Conservation (phyloP, 2,329 filamentous ascomycete species). For the Botrytis elliptica region DNA sequence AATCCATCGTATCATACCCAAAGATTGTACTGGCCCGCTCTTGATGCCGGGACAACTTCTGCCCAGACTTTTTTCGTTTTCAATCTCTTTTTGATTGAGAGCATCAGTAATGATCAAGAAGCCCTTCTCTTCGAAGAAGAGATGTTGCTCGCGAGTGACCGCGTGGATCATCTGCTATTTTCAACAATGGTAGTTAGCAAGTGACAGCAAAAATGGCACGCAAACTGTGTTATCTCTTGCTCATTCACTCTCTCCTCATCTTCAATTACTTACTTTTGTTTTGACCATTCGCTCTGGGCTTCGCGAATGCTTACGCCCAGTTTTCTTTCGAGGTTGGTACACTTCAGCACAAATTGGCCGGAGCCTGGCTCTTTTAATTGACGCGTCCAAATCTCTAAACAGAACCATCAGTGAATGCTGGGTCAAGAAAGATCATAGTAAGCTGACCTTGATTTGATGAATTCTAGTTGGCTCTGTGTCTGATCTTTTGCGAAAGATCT, state of each 20-base stretch:
- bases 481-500: neutral
- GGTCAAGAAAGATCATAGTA: too few species aligned
- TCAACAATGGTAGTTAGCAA: neutral
- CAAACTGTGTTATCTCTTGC: neutral
- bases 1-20: constrained; percentile 41
- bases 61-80: constrained; percentile 37
- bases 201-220: neutral
- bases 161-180: neutral
- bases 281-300: neutral
- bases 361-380: neutral
- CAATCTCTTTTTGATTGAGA: constrained; percentile 30
- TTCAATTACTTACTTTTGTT: neutral
- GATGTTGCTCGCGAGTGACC: neutral
- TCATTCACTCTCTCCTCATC: neutral
- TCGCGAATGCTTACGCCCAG: neutral
- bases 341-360: neutral
- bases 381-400: neutral
- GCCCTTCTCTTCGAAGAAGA: constrained; percentile 30
- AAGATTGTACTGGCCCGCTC: constrained; percentile 29
- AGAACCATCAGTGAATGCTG: neutral
- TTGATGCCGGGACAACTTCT: constrained; percentile 38
- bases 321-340: neutral
- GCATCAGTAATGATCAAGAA: constrained; percentile 37
- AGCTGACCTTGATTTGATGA: neutral
- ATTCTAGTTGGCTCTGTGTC: neutral